A percentile compares a stretch with the other conserved stretches of the same genome.
Conservation (phyloP, 2,329 filamentous ascomycete species). For the Colletotrichum somersetense region DNA sequence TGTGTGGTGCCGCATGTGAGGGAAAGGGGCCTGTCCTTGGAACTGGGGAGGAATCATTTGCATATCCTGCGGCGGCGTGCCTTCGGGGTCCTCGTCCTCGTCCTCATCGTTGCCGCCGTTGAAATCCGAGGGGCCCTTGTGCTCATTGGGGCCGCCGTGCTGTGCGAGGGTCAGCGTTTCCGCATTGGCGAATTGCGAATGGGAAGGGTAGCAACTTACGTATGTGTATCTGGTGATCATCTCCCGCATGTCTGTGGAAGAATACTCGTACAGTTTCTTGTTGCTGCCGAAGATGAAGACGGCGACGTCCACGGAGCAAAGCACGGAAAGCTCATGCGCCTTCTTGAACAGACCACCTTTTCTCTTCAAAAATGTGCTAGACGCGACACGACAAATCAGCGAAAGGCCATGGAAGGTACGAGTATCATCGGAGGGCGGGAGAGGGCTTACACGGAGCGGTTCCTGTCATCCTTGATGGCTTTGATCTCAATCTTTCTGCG, state of each 20-base stretch:
- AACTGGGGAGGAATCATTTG: slow-evolving; percentile 79
- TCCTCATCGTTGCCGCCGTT: slow-evolving; percentile 89
- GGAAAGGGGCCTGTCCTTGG: slow-evolving; percentile 77
- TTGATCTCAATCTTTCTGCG: slow-evolving; percentile 99
- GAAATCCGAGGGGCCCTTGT: slow-evolving; percentile 95
- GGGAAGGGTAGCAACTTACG: slow-evolving; percentile 67
- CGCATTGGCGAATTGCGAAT: not conserved
- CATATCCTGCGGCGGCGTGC: slow-evolving; percentile 74
- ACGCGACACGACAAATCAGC: slow-evolving; percentile 37
- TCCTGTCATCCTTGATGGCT: slow-evolving; percentile 98
- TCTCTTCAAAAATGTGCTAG: slow-evolving; percentile 95
- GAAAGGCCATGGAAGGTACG: not conserved
- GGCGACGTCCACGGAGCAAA: slow-evolving; percentile 98
- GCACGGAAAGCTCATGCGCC: slow-evolving; percentile 96
- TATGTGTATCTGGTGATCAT: slow-evolving; percentile 91
- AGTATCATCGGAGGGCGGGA: not conserved
- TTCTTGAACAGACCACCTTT: slow-evolving; percentile 99
- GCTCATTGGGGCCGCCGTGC: slow-evolving; percentile 94
- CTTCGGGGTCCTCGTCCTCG: slow-evolving; percentile 81
- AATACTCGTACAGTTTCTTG: slow-evolving; percentile 99
- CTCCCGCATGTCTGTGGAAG: slow-evolving; percentile 91
- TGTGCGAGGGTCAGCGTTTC: slow-evolving; percentile 54
- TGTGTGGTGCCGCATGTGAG: slow-evolving; percentile 84
- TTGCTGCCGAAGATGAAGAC: slow-evolving; percentile 99
- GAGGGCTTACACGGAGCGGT: slow-evolving; percentile 89